Base-by-base conservation (phyloP, 176 grass and related monocot species). In the Sorghum bicolor region DNA sequence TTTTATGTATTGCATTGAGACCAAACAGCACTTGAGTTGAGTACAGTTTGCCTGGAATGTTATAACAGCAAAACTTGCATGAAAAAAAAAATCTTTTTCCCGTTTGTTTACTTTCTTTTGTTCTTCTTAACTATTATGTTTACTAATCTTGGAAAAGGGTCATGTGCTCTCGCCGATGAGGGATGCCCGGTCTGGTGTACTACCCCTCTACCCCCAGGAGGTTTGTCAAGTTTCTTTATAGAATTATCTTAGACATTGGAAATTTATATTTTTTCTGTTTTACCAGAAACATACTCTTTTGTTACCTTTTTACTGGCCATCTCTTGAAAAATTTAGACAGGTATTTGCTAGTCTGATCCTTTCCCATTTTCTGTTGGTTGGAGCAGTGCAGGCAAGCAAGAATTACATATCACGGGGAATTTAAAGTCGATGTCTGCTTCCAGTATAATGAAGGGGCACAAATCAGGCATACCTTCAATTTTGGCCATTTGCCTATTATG, bases 401-500 rank as follows among this genome's bases (percentile, higher is more conserved):
- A 67, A 92, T 67, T 24, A 48, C 94, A 31, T 97, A 97, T 77
- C 81, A 83, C 6, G 94, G 94, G 10, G 94, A 88, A 71, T 92
- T 97, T 57, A 95, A 80, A 86, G 89, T 64, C 63, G 81, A 78
- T 8, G 20, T 89, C 14, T 19, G 71, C 70, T 79, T 95, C 63
- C 91, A 98, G 77, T 95, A 72, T 71, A 82, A 82, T 74, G 90
- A 86, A 0, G 86, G 77, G 63, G 50, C 91, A 53, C 17, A 69
- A 62, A 80, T 95, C 62, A 91, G 92, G 55, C 88, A 93, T 53
- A 85, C 10, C 52, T 85, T 93, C 80, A 95, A 79, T 84, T 98
- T 95, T 70, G 96, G 96, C 34, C 20, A 91, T 88, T 79, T 98
- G 41, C 96, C 96, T 36, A 95, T 98, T 82, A 98, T 98, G 96